Conservation (phyloP, 78 protist species). For the Protostelium mycophagum region DNA sequence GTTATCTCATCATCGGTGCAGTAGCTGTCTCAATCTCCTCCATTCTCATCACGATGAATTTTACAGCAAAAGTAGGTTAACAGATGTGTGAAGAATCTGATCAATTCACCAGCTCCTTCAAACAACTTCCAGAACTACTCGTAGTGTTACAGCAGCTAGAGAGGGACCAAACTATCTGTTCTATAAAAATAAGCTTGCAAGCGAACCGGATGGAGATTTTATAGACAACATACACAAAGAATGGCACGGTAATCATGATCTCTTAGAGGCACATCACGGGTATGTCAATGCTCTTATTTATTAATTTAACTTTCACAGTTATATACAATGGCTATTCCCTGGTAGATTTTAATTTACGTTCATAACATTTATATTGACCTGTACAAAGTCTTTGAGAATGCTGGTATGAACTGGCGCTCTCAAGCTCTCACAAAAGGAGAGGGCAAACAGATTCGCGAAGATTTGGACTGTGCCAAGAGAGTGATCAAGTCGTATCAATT, state of each 20-base stretch:
- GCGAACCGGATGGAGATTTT: neutral
- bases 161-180: neutral
- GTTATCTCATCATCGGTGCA: too few relatives aligned
- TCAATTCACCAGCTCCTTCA: neutral
- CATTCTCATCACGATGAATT: too few relatives aligned
- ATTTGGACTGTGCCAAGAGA: neutral
- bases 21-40: too few relatives aligned
- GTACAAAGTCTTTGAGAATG: neutral
- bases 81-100: too few relatives aligned
- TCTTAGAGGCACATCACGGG: conserved; percentile 2
- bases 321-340: neutral
- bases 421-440: neutral
- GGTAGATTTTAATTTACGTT: too few relatives aligned
- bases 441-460: neutral
- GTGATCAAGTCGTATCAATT: neutral
- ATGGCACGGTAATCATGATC: neutral
- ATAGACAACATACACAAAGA: neutral
- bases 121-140: neutral
- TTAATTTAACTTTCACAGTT: neutral
- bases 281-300: too few relatives aligned
- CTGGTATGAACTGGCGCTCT: neutral
- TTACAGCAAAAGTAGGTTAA: too few relatives aligned
- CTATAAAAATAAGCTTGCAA: neutral
- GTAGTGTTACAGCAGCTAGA: neutral
- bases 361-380: too few relatives aligned